Evolutionary conservation across 257 asterid species (phyloP), one percentile per base, ranked within the genome.

Genomic region (Paraleonurus japonicus): DNA sequence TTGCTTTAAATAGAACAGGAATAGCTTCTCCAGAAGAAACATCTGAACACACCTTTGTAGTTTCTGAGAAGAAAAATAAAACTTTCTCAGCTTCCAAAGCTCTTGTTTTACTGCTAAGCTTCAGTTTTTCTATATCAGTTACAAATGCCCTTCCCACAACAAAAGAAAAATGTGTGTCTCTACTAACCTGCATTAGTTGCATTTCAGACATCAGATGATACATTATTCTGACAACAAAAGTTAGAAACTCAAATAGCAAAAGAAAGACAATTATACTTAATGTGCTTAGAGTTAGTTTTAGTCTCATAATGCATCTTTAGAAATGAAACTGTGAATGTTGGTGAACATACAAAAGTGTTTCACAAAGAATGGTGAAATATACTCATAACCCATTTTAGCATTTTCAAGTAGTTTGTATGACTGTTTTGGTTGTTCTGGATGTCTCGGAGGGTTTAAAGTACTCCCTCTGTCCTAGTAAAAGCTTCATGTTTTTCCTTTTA

Each of bases 121-220:
- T 95, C 92, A 95, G 80, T 85, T 92, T 95, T 75, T 95, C 99
- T 74, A 95, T 83, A 85, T 95, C 99, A n/a, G 94, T 83, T 71
- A 95, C 99, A 80, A 95, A 87, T 71, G 98, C 98, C 88, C 99
- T 89, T 69, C 98, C 99, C 79, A 92, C 92, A 78, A 92, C 98
- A 83, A 95, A 95, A 67, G 95, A 92, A 84, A 95, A 81, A 89
- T 88, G 84, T 95, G 99, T 10, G 95, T 92, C 89, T 95, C 99
- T 50, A 95, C 96, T 83, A 95, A 92, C 90, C 99, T 95, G 96
- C 81, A 76, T 84, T 57, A 68, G 55, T 73, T 67, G 84, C 59
- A 72, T 59, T 55, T 35, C 47, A 72, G 78, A 20, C n/a, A 67
- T 77, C 70, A 74, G 45, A 19, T 55, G n/a, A 67, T 24, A 73